Percentiles rank a stretch among this genome's conserved stretches.
These are phyloP conservation scores for Heterobasidion annosum DNA, from an alignment of 1,284 basidiomycete genomes.

Conservation along the genomic window DNA sequence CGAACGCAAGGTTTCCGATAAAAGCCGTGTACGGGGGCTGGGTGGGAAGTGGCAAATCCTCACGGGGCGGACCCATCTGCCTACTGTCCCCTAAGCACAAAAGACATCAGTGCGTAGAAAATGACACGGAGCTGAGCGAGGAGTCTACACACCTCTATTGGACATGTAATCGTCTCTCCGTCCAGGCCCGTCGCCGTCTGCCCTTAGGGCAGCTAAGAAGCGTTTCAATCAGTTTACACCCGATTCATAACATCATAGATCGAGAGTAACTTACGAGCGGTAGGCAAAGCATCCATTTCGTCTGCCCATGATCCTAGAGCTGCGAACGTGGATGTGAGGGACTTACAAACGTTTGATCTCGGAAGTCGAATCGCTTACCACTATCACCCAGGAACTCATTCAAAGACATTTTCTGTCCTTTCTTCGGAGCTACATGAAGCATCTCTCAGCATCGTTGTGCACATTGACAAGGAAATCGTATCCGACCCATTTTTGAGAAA, in stretches of 20 bases:
- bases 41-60: constrained; percentile 92
- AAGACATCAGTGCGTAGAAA: background rate
- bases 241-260: constrained; percentile 9
- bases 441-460: background rate
- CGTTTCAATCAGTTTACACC: constrained; percentile 7
- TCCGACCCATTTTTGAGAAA: constrained; percentile 21
- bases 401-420: constrained; percentile 85
- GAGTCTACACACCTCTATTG: constrained; percentile 40
- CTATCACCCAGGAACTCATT: constrained; percentile 84
- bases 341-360: constrained; percentile 5
- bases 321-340: constrained; percentile 20
- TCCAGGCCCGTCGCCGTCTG: constrained; percentile 51
- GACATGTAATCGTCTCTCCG: constrained; percentile 58
- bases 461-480: background rate
- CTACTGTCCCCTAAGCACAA: constrained; percentile 45
- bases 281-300: constrained; percentile 86
- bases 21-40: constrained; percentile 94
- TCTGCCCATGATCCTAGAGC: constrained; percentile 94
- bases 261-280: constrained; percentile 63
- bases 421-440: constrained; percentile 63
- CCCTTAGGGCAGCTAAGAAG: constrained; percentile 47
- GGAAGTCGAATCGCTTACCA: constrained; percentile 35
- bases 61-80: constrained; percentile 50
- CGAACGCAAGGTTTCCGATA: constrained; percentile 93
- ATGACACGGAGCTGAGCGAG: constrained; percentile 1